Evolutionary conservation across 805 yeast species (phyloP).

Genomic region (Hemisphaericaspora nanyangensis): DNA sequence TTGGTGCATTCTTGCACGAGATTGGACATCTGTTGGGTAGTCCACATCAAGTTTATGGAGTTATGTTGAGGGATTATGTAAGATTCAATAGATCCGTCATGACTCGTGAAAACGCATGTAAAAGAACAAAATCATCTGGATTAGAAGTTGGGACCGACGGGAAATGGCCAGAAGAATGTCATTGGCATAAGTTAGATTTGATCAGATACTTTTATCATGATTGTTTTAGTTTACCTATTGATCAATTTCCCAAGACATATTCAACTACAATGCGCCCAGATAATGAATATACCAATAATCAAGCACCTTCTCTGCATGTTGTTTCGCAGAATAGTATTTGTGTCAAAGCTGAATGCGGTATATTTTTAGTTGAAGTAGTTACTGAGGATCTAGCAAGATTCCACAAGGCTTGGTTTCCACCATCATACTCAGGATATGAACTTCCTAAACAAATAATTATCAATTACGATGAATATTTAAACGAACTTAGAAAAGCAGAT

Average conservation of each 20-base stretch:
- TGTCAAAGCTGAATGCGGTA: constrained; percentile 58
- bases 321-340: constrained; percentile 20
- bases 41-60: constrained; percentile 87
- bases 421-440: constrained; percentile 55
- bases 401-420: constrained; percentile 59
- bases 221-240: constrained; percentile 68
- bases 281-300: constrained; percentile 10
- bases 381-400: constrained; percentile 54
- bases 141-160: constrained; percentile 38
- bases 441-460: constrained; percentile 51
- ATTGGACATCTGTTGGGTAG: constrained; percentile 89
- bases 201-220: constrained; percentile 79
- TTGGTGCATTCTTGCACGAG: constrained; percentile 95
- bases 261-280: constrained; percentile 26
- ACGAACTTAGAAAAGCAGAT: constrained; percentile 17
- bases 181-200: constrained; percentile 83
- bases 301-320: constrained; percentile 21
- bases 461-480: constrained; percentile 34
- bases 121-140: constrained; percentile 49
- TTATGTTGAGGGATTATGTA: constrained; percentile 84
- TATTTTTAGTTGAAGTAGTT: constrained; percentile 70
- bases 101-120: constrained; percentile 60
- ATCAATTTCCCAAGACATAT: constrained; percentile 38
- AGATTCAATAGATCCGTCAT: constrained; percentile 78
- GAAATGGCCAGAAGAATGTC: constrained; percentile 58